Evolutionary conservation across 1,284 basidiomycete genomes (phyloP).

Genomic region (Ustilago nuda): DNA sequence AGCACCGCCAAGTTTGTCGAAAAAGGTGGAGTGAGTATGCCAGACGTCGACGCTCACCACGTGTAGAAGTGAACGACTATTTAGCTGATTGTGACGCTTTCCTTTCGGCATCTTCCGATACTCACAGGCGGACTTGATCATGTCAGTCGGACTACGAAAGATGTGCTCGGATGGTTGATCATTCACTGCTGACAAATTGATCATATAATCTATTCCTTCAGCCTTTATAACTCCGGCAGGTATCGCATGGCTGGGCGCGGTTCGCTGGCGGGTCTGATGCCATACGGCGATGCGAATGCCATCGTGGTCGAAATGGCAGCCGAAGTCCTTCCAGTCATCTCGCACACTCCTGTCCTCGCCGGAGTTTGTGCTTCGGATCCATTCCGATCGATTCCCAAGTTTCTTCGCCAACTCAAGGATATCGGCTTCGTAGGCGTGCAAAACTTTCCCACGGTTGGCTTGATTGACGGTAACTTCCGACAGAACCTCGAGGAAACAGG

Average conservation of each 20-base stretch:
- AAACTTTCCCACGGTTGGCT: slow-evolving; percentile 51
- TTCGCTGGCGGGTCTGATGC: slow-evolving; percentile 46
- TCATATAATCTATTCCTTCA: not conserved
- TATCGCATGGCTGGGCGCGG: slow-evolving; percentile 50
- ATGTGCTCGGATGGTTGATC: not conserved
- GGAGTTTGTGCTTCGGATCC: slow-evolving; percentile 49
- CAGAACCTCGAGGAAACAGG: slow-evolving; percentile 51
- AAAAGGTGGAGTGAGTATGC: slow-evolving; percentile 31
- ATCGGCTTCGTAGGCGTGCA: slow-evolving; percentile 49
- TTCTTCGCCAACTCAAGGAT: slow-evolving; percentile 42
- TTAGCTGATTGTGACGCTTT: not conserved
- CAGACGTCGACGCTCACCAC: not conserved
- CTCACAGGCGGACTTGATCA: slow-evolving; percentile 24
- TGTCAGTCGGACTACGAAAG: slow-evolving; percentile 13
- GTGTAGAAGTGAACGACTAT: not conserved
- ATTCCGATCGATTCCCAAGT: slow-evolving; percentile 46
- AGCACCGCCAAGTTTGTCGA: slow-evolving; percentile 46
- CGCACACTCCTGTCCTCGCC: slow-evolving; percentile 46
- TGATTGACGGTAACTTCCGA: slow-evolving; percentile 52
- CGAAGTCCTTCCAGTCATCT: slow-evolving; percentile 43
- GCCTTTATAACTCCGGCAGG: slow-evolving; percentile 47
- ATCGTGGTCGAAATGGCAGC: slow-evolving; percentile 48
- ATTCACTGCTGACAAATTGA: not conserved
- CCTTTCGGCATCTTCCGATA: not conserved
- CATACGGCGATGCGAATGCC: slow-evolving; percentile 50